These are phyloP conservation scores for Insectozyma bohioensis DNA, from an alignment of 1,139 yeast species.

Conservation along the genomic window DNA sequence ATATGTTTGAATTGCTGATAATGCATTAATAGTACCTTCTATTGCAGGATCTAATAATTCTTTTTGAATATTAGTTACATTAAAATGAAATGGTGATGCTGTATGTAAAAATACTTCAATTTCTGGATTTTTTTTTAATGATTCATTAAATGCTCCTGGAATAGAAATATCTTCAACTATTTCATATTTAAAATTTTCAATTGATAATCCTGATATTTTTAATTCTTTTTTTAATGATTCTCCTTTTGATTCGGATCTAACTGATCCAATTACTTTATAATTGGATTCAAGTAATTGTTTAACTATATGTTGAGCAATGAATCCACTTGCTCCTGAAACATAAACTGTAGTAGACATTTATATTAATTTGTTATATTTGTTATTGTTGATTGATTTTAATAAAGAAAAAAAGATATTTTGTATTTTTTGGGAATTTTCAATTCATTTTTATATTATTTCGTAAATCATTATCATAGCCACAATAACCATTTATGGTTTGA, in stretches of 20 bases:
- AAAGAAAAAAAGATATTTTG: no score
- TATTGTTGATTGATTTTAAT: no score
- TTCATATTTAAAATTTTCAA: slow-evolving; percentile 23
- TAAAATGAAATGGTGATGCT: slow-evolving; percentile 32
- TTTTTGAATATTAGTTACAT: slow-evolving; percentile 23
- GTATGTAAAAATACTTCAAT: slow-evolving; percentile 28
- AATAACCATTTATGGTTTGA: no score
- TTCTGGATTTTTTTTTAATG: slow-evolving; percentile 28
- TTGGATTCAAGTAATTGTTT: slow-evolving; percentile 24
- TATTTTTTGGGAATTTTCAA: no score
- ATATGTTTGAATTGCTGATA: slow-evolving; percentile 21
- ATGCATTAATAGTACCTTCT: slow-evolving; percentile 29
- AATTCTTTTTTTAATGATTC: slow-evolving; percentile 19
- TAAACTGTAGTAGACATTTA: slow-evolving; percentile 26
- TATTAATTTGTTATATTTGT: no score
- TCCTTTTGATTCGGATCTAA: slow-evolving; percentile 29
- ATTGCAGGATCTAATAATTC: slow-evolving; percentile 33
- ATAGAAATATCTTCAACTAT: slow-evolving; percentile 26
- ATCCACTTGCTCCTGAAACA: slow-evolving; percentile 61
- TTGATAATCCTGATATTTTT: slow-evolving; percentile 2
- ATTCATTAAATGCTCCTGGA: slow-evolving; percentile 31
- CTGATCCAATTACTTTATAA: slow-evolving; percentile 29
- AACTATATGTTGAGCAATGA: slow-evolving; percentile 44
- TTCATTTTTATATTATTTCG: no score
- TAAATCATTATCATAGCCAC: no score